These are phyloP conservation scores for Passiflora organensis DNA, from an alignment of 345 rosid species.

Conservation along the genomic window DNA sequence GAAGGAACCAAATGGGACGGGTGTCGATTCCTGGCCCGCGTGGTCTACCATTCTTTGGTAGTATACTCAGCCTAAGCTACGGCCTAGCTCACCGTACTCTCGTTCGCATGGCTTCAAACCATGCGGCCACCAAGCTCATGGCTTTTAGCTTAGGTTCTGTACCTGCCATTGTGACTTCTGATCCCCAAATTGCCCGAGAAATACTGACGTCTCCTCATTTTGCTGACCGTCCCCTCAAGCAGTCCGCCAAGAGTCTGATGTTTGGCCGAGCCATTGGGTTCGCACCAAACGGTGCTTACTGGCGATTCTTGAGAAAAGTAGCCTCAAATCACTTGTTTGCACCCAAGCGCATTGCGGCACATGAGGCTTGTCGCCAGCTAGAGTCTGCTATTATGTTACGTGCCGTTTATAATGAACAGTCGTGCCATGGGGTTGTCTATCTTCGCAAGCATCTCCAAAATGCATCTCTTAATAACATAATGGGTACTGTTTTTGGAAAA, in stretches of 20 bases:
- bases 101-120: slow-evolving; percentile 27
- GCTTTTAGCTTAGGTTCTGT: slow-evolving; percentile 51
- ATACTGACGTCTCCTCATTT: slow-evolving; percentile 37
- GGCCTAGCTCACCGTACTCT: slow-evolving; percentile 48
- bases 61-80: slow-evolving; percentile 28
- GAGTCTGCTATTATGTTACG: slow-evolving; percentile 32
- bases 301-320: slow-evolving; percentile 42
- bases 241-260: slow-evolving; percentile 40
- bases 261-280: slow-evolving; percentile 61
- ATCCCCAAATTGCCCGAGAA: slow-evolving; percentile 40
- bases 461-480: slow-evolving; percentile 48
- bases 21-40: slow-evolving; percentile 38
- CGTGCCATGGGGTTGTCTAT: slow-evolving; percentile 14
- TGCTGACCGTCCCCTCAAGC: slow-evolving; percentile 42
- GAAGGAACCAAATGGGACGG: slow-evolving; percentile 31
- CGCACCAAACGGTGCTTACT: slow-evolving; percentile 43
- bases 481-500: slow-evolving; percentile 53
- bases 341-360: slow-evolving; percentile 39
- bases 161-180: slow-evolving; percentile 37
- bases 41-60: slow-evolving; percentile 44
- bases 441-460: slow-evolving; percentile 41
- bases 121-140: slow-evolving; percentile 35
- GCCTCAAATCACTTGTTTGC: slow-evolving; percentile 44
- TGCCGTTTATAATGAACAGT: slow-evolving; percentile 23
- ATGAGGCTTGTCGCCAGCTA: slow-evolving; percentile 35